Evolutionary conservation across 805 yeast species (phyloP), one percentile per base, ranked within the genome.

Genomic region (Zygoascus biomembranicola): DNA sequence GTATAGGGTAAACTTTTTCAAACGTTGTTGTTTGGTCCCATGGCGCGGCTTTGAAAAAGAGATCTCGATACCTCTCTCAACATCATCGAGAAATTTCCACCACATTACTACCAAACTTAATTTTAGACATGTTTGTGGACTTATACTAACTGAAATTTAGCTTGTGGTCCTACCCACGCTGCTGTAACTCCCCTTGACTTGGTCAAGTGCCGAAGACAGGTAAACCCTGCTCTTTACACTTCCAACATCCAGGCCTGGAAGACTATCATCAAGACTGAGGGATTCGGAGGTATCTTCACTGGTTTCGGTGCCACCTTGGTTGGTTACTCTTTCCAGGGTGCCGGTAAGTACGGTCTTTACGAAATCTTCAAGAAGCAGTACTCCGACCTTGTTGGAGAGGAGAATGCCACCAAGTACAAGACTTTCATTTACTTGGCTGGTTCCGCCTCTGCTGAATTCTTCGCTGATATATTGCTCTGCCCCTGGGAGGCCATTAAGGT

Each of bases 101-200:
- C 6, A 3, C 28, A 23, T 23, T 6, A 23, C 28, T 6, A 23
- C 28, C 28, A 23, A 4, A 6, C 28, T 23, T n/a, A n/a, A n/a
- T n/a, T n/a, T n/a, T 6, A 23, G 28, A 23, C 3, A 16, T 23
- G 3, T 23, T 6, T 23, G 28, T 23, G 28, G 28, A 23, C 3
- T 23, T 43, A 10, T 43, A 13, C 48, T 50, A 43, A 26, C 48
- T 31, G 8, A 23, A 23, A 23, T 51, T 28, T 62, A 55, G 97
- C 98, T 1, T 92, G 98, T 76, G 97, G 97, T 14, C 97, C 98
- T 35, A 92, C 98, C 13, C 99, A 92, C 70, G 82, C 96, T 1
- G 80, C 86, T 2, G 95, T 94, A 26, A 87, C 97, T 6, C 98
- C 98, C 3, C 76, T 92, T 55, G 99, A 92, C 72, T 73, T 94